Evolutionary conservation across 805 yeast genomes (phyloP).

Genomic region (Saccharomyces jurei): DNA sequence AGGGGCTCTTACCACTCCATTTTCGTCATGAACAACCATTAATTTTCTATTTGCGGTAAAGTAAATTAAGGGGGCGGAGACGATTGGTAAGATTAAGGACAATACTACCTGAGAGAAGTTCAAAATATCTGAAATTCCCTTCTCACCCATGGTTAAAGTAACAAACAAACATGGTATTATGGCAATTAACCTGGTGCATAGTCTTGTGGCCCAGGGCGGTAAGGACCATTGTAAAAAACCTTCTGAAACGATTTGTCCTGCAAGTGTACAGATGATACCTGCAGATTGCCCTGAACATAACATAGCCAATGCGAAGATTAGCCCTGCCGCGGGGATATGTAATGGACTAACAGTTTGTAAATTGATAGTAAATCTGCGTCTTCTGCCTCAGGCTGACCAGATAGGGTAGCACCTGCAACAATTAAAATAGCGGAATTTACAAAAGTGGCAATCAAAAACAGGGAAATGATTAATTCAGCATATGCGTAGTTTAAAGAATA

Average conservation of each 20-base stretch:
- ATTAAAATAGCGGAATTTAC: slow-evolving; percentile 85
- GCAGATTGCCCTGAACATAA: slow-evolving; percentile 91
- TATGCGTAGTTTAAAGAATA: slow-evolving; percentile 75
- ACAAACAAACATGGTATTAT: slow-evolving; percentile 77
- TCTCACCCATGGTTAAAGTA: slow-evolving; percentile 65
- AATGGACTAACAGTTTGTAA: slow-evolving; percentile 58
- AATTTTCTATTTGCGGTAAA: slow-evolving; percentile 64
- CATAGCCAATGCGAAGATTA: slow-evolving; percentile 81
- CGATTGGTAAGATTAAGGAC: slow-evolving; percentile 73
- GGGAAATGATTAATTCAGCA: slow-evolving; percentile 72
- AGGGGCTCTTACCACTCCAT: slow-evolving; percentile 24
- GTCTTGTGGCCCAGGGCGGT: slow-evolving; percentile 73
- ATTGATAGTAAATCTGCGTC: slow-evolving; percentile 80
- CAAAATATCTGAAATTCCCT: slow-evolving; percentile 66
- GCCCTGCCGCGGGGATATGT: slow-evolving; percentile 82
- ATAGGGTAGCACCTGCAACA: slow-evolving; percentile 84
- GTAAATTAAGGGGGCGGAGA: slow-evolving; percentile 78
- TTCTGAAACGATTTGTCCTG: slow-evolving; percentile 90
- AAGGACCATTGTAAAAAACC: slow-evolving; percentile 78
- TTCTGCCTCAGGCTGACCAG: slow-evolving; percentile 53
- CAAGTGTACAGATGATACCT: slow-evolving; percentile 86
- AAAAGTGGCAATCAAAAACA: slow-evolving; percentile 83
- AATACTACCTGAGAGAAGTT: slow-evolving; percentile 80
- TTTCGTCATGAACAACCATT: slow-evolving; percentile 47
- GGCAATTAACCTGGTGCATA: slow-evolving; percentile 76